Evolutionary conservation across 768 basidiomycete genomes (phyloP).

Genomic region (Podaxis sp.): DNA sequence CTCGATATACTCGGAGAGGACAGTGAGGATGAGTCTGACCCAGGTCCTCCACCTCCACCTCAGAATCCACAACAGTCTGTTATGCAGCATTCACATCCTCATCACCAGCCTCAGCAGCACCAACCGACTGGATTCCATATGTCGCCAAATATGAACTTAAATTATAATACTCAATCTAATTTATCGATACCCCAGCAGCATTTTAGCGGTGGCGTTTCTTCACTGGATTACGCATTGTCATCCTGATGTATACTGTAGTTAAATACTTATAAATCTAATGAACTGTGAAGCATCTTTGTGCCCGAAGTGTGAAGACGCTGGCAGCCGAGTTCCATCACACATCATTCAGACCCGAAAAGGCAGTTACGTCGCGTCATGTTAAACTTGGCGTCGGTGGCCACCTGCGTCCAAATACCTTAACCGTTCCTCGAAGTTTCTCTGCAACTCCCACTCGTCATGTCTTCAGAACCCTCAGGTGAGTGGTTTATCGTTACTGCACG

Average conservation of each 20-base stretch:
- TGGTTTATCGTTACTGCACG: neutral
- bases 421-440: neutral
- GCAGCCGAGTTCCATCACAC: neutral
- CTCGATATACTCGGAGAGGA: constrained; percentile 56
- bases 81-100: constrained; percentile 11
- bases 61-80: constrained; percentile 7
- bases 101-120: constrained; percentile 7
- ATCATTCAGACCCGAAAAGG: constrained; percentile 5
- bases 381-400: neutral
- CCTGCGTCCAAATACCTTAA: neutral
- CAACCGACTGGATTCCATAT: constrained; percentile 12
- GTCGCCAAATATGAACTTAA: constrained; percentile 4
- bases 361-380: neutral
- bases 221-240: constrained; percentile 35
- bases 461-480: constrained; percentile 7
- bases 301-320: neutral
- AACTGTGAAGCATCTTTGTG: neutral
- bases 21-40: constrained; percentile 43
- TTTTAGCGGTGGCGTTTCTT: constrained; percentile 28
- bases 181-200: constrained; percentile 21
- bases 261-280: neutral
- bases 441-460: neutral
- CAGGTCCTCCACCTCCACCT: constrained; percentile 17
- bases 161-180: constrained; percentile 20
- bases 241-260: constrained; percentile 16